A percentile compares a stretch with the other conserved stretches of the same genome.
phyloP scores from a whole-genome alignment of 2,329 filamentous ascomycete genomes.

The Mariannaea sp. region DNA sequence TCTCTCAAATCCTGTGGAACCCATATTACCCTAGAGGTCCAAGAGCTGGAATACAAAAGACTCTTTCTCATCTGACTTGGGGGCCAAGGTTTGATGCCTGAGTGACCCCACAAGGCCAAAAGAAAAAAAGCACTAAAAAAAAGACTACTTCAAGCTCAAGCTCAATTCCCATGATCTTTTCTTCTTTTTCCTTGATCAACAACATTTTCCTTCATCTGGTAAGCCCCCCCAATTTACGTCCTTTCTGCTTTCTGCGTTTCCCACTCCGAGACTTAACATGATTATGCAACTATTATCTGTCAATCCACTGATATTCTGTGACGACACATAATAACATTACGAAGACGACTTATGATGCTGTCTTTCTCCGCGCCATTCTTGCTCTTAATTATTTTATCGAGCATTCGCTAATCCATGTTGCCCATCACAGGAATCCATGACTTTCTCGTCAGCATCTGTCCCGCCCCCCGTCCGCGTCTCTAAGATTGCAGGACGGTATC shows the following conservation, averaged over 20 bases:
- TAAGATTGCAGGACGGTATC: constrained; percentile 77
- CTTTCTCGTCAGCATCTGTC: constrained; percentile 16
- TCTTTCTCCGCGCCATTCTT: constrained; percentile 18
- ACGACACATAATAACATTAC: constrained; percentile 51
- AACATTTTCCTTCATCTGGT: constrained; percentile 27
- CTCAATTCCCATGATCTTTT: constrained; percentile 17
- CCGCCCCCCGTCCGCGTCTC: constrained; percentile 73
- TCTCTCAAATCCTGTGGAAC: too few species aligned
- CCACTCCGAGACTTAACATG: constrained; percentile 43
- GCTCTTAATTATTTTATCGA: constrained; percentile 13
- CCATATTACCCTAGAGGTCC: constrained; percentile 20
- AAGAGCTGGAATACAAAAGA: too few species aligned
- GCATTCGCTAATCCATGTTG: constrained; percentile 28
- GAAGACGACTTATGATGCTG: constrained; percentile 51
- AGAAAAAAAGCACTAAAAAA: too few species aligned
- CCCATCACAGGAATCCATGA: constrained; percentile 30
- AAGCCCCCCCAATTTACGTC: constrained; percentile 24
- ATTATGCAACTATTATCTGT: constrained; percentile 62
- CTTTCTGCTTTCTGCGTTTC: constrained; percentile 2
- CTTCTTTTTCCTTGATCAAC: constrained; percentile 27
- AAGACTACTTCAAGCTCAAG: constrained; percentile 28
- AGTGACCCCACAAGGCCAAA: constrained; percentile 28
- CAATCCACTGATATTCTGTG: constrained; percentile 62
- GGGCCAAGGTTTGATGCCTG: not conserved
- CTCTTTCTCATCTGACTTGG: constrained; percentile 22